These are phyloP conservation scores for Straminergon stramineum DNA, from an alignment of 225 moss, liverwort and hornwort genomes.

Conservation along the genomic window DNA sequence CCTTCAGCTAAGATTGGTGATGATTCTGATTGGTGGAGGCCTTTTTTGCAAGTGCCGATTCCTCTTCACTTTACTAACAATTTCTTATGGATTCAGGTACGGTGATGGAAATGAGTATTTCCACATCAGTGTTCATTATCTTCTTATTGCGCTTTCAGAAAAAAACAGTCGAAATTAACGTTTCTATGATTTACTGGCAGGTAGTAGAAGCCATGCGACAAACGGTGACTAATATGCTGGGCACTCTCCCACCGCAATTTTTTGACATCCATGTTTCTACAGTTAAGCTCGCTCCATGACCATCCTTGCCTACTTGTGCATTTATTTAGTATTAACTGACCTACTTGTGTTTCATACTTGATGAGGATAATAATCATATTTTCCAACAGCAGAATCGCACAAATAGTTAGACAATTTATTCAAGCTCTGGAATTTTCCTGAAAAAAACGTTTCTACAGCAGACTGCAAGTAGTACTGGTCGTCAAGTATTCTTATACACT, in stretches of 20 bases:
- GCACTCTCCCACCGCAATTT: slow-evolving; percentile 93
- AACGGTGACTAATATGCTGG: slow-evolving; percentile 95
- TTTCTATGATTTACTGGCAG: slow-evolving; percentile 16
- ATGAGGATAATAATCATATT: not conserved
- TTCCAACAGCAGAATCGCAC: not conserved
- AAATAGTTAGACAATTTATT: not conserved
- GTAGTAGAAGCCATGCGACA: slow-evolving; percentile 96
- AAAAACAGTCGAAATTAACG: not conserved
- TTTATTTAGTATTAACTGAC: not conserved
- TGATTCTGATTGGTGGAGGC: not conserved
- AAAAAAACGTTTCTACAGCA: not conserved
- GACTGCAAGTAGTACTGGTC: not conserved
- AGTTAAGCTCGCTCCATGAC: slow-evolving; percentile 34
- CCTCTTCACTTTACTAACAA: not conserved
- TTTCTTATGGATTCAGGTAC: not conserved
- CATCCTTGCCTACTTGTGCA: not conserved
- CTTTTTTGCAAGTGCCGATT: not conserved
- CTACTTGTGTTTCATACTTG: not conserved
- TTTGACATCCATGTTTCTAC: slow-evolving; percentile 91
- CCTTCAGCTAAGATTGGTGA: not conserved
- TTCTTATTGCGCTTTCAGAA: not conserved
- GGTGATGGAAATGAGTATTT: not conserved
- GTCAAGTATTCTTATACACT: not conserved
- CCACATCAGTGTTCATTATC: not conserved
- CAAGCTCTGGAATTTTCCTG: not conserved